Evolutionary conservation across 179 eudicot genomes (phyloP).

Genomic region (Gypsophila paniculata): DNA sequence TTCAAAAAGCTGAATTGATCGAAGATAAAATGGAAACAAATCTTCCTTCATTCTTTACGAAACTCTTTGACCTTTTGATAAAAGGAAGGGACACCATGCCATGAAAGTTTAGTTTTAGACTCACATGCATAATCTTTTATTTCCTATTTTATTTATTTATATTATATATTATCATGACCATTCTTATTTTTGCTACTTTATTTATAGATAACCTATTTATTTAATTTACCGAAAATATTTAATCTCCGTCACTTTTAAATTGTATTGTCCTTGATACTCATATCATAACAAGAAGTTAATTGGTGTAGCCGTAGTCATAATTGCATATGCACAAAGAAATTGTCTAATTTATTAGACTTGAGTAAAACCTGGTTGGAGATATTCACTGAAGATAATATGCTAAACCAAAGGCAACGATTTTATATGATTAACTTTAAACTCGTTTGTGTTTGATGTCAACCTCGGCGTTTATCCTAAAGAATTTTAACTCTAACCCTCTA

Average conservation of each 20-base stretch:
- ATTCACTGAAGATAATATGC: not conserved
- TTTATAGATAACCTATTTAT: not conserved
- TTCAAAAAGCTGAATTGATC: not conserved
- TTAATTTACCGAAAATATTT: too few species aligned
- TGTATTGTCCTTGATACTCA: too few species aligned
- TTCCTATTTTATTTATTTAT: not conserved
- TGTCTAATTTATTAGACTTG: too few species aligned
- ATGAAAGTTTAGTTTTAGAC: not conserved
- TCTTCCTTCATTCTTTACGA: not conserved
- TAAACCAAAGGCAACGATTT: too few species aligned
- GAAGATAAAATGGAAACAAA: constrained; percentile 4
- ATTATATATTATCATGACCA: not conserved
- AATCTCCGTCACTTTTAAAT: too few species aligned
- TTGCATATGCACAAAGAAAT: too few species aligned
- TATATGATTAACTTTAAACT: not conserved
- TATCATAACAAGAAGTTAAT: too few species aligned
- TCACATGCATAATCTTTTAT: not conserved
- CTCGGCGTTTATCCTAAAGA: too few species aligned
- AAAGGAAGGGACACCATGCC: constrained; percentile 18
- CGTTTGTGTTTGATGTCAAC: not conserved
- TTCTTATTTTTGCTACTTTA: not conserved
- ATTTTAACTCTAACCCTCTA: not conserved
- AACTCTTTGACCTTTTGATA: constrained; percentile 15
- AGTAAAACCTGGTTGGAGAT: too few species aligned
- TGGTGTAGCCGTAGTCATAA: too few species aligned